A percentile compares a stretch with the other conserved stretches of the same genome.
These are phyloP conservation scores for Penicillium sp. DNA, from an alignment of 2,329 filamentous ascomycete species.

Conservation along the genomic window DNA sequence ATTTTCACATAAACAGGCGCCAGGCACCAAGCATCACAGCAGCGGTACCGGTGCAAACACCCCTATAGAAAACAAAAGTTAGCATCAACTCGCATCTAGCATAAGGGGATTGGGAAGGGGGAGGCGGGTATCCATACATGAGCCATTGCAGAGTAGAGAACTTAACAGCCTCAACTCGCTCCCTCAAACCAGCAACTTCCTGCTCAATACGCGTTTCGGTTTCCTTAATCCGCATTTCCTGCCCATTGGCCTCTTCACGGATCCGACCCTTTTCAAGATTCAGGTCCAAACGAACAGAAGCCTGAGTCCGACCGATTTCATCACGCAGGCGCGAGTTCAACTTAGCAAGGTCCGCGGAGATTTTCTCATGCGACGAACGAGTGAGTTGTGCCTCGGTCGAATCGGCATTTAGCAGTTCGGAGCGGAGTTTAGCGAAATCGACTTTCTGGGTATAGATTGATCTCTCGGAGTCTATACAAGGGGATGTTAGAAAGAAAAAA, in stretches of 20 bases:
- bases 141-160: conserved; percentile 98
- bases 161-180: conserved; percentile 95
- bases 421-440: conserved; percentile 95
- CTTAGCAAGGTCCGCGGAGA: conserved; percentile 94
- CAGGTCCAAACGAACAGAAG: conserved; percentile 86
- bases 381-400: conserved; percentile 89
- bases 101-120: background rate
- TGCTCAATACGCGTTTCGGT: conserved; percentile 98
- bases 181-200: conserved; percentile 85
- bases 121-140: conserved; percentile 68
- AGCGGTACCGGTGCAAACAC: conserved; percentile 68
- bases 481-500: conserved; percentile 1
- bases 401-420: conserved; percentile 89
- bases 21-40: conserved; percentile 70
- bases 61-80: conserved; percentile 47
- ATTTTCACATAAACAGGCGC: conserved; percentile 64
- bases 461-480: conserved; percentile 49
- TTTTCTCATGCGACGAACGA: conserved; percentile 83
- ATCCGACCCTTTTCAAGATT: conserved; percentile 98
- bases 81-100: conserved; percentile 22
- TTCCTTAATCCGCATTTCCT: conserved; percentile 98
- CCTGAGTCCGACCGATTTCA: conserved; percentile 92
- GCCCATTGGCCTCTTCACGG: conserved; percentile 90
- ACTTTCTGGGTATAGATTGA: conserved; percentile 80
- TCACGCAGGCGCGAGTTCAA: conserved; percentile 86